A percentile compares a stretch with the other conserved stretches of the same genome.
Conservation (phyloP, 495 filamentous ascomycete genomes). For the Paragyromitra xinjiangensis region DNA sequence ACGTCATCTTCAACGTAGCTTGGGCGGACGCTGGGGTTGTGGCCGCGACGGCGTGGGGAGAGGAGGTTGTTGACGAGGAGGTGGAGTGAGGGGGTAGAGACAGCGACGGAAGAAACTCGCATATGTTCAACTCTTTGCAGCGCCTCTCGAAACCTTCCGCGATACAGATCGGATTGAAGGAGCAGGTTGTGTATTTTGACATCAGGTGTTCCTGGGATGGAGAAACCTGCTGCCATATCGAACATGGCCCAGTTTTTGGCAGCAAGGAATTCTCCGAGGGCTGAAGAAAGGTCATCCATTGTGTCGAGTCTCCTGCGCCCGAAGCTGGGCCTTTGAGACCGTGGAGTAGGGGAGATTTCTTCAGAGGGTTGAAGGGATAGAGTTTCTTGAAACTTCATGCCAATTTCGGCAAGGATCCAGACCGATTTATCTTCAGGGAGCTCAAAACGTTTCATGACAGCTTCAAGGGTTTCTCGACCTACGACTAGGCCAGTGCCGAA, state of each 20-base stretch:
- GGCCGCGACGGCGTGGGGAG: slow-evolving; percentile 34
- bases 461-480: slow-evolving; percentile 45
- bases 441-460: slow-evolving; percentile 42
- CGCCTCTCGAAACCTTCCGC: slow-evolving; percentile 30
- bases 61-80: slow-evolving; percentile 45
- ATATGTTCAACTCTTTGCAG: slow-evolving; percentile 43
- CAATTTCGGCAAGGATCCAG: slow-evolving; percentile 42
- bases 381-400: slow-evolving; percentile 34
- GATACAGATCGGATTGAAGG: slow-evolving; percentile 44
- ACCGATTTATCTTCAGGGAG: slow-evolving; percentile 34
- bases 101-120: slow-evolving; percentile 27
- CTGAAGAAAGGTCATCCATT: slow-evolving; percentile 19
- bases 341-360: not conserved
- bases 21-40: slow-evolving; percentile 27
- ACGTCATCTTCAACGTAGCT: slow-evolving; percentile 38
- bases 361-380: not conserved
- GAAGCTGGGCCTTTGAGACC: not conserved
- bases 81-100: slow-evolving; percentile 40
- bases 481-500: slow-evolving; percentile 42
- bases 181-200: slow-evolving; percentile 33
- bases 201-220: slow-evolving; percentile 20
- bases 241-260: slow-evolving; percentile 35
- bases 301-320: not conserved
- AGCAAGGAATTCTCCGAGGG: slow-evolving; percentile 12
- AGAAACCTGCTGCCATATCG: slow-evolving; percentile 19